Percentiles rank a stretch among this genome's conserved stretches.
phyloP scores from a whole-genome alignment of 352 stramenopile genomes.

The Phytophthora brassicae region DNA sequence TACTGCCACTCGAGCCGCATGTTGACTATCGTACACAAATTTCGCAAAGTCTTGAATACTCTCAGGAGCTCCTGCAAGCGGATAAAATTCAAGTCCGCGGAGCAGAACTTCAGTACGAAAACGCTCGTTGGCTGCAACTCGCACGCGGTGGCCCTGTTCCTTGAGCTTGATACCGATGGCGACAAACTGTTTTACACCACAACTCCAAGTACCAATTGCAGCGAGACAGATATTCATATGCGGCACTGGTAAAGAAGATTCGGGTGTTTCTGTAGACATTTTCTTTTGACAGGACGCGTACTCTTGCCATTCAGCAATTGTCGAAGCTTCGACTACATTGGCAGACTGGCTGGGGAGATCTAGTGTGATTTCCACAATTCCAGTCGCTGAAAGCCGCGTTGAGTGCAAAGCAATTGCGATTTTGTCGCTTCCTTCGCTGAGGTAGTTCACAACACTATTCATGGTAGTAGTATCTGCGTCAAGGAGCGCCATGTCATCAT shows the following conservation, averaged over 20 bases:
- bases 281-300: conserved; percentile 2
- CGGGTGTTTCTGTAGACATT: background rate
- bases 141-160: conserved; percentile 64
- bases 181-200: conserved; percentile 49
- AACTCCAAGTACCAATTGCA: conserved; percentile 37
- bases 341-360: conserved; percentile 1
- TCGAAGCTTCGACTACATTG: conserved; percentile 1
- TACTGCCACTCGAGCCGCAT: background rate
- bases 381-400: background rate
- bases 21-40: conserved; percentile 10
- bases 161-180: conserved; percentile 54
- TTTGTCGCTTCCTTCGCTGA: background rate
- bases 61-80: conserved; percentile 25
- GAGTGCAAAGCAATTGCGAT: conserved; percentile 5
- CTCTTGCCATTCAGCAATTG: conserved; percentile 15
- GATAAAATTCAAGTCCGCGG: conserved; percentile 38
- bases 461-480: conserved; percentile 3
- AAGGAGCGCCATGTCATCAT: conserved; percentile 3
- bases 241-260: conserved; percentile 2
- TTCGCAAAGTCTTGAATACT: conserved; percentile 17
- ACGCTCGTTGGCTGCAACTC: conserved; percentile 66
- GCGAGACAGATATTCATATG: conserved; percentile 37
- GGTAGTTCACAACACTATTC: background rate
- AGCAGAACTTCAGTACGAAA: conserved; percentile 52
- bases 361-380: conserved; percentile 9